Conservation (phyloP, 495 filamentous ascomycete species). For the Penicillium bovifimosum region DNA sequence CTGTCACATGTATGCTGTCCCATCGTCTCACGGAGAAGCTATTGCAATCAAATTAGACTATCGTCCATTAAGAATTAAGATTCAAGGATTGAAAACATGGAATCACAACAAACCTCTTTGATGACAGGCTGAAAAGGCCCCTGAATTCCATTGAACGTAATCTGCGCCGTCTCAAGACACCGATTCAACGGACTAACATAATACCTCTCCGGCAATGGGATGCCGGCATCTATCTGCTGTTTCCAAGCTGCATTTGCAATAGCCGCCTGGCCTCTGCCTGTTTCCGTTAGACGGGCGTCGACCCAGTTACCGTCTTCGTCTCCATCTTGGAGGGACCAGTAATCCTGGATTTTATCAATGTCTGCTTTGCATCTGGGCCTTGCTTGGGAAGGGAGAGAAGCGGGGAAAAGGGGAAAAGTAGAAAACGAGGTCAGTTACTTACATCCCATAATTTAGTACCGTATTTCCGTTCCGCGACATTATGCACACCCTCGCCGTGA, state of each 20-base stretch:
- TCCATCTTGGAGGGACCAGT: constrained; percentile 70
- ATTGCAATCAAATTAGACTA: not conserved
- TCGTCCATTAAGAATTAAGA: not conserved
- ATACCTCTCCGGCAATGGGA: constrained; percentile 61
- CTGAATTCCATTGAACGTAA: constrained; percentile 54
- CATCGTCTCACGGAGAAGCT: constrained; percentile 65
- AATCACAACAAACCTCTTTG: constrained; percentile 49
- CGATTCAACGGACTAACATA: constrained; percentile 73
- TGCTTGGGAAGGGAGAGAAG: no score
- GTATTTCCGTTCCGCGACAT: constrained; percentile 59
- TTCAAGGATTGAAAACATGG: constrained; percentile 5
- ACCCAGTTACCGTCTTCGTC: constrained; percentile 63
- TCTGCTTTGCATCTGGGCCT: not conserved
- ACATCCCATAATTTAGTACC: constrained; percentile 63
- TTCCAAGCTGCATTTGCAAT: constrained; percentile 61
- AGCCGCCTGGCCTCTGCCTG: constrained; percentile 60
- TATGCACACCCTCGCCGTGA: constrained; percentile 71
- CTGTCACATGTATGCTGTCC: constrained; percentile 79
- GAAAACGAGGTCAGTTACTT: constrained; percentile 6
- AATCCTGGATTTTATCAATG: constrained; percentile 36
- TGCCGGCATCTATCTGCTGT: constrained; percentile 44
- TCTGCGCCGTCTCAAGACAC: constrained; percentile 58
- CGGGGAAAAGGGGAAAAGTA: not conserved
- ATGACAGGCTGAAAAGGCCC: constrained; percentile 58
- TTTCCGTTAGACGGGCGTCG: constrained; percentile 63